Evolutionary conservation across 2,329 filamentous ascomycete genomes (phyloP), one percentile per base, ranked within the genome.

Genomic region (Spiromastix sp.): DNA sequence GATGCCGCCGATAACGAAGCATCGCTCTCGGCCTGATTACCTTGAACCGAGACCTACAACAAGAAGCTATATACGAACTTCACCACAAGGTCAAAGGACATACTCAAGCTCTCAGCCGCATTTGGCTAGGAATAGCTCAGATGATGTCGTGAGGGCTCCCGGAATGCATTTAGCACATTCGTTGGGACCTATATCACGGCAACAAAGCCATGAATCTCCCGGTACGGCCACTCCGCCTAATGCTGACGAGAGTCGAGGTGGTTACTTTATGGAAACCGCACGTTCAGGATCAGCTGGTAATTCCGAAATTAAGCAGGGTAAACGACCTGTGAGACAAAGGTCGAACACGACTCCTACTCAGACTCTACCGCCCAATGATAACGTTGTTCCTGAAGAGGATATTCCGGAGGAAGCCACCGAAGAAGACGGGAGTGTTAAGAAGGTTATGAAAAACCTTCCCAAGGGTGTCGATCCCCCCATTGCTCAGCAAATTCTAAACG

Each of bases 401-500:
- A 56, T 13, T 3, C 10, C 17, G 10, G 25, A 33, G 13, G 58
- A 63, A 13, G 64, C 63, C 17, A 59, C 63, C 5, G 64, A 71
- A 32, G 60, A 57, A 13, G 63, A 66, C 7, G 71, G 73, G 81
- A 68, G 67, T 34, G 74, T 83, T 42, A 64, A 68, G 32, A 58
- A 70, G 6, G 67, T 93, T 15, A 64, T 95, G 51, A 85, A 83
- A 51, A 79, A 80, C 38, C 61, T 96, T 1, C 87, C 87, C 0
- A 72, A 78, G 35, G 86, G 86, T 0, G 75, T 95, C 3, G 91
- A 98, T 51, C 74, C 80, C 45, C 66, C 71, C 17, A 83, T 87
- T 3, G 91, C 89, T 0, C 83, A 84, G 50, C 85, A 95, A 42
- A 95, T 98, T 19, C 69, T 96, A 39, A 95, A 95, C 50, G 91